Percentiles rank a stretch among this genome's conserved stretches.
Evolutionary conservation across 2,329 filamentous ascomycete species (phyloP).

Genomic region (Amylocarpus encephaloides): DNA sequence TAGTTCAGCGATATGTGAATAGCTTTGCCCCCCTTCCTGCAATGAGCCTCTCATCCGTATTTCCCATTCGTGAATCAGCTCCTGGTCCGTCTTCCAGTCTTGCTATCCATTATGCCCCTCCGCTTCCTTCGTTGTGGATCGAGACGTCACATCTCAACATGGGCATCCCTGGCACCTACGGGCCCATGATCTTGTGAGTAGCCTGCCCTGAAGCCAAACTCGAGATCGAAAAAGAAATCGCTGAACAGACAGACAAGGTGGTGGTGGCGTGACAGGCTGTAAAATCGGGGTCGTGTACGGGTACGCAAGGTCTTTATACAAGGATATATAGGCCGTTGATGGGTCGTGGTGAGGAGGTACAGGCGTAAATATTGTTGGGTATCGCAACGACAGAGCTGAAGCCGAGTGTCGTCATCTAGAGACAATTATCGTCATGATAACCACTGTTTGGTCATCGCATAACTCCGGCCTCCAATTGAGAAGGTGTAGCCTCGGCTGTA

Average conservation of each 20-base stretch:
- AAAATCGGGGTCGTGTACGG: slow-evolving; percentile 6
- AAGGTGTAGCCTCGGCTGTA: slow-evolving; percentile 20
- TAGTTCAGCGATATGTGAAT: too few species aligned
- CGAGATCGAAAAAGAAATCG: slow-evolving; percentile 12
- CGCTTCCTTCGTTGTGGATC: too few species aligned
- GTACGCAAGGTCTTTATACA: slow-evolving; percentile 1
- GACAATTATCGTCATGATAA: slow-evolving; percentile 2
- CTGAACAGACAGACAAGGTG: slow-evolving; percentile 17
- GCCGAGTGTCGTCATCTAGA: too few species aligned
- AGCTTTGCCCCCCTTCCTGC: neutral
- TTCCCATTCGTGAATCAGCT: too few species aligned
- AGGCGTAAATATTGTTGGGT: slow-evolving; percentile 6
- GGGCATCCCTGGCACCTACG: too few species aligned
- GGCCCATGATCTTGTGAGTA: too few species aligned
- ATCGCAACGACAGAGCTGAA: slow-evolving; percentile 5
- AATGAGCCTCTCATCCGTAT: neutral
- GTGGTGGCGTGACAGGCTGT: neutral
- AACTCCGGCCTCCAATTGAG: slow-evolving; percentile 30
- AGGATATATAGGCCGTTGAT: neutral
- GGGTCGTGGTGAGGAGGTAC: neutral
- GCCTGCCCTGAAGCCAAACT: neutral
- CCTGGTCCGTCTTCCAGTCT: too few species aligned
- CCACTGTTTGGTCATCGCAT: slow-evolving; percentile 19
- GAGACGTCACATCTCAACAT: too few species aligned
- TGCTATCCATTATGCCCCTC: too few species aligned